A percentile compares a stretch with the other conserved stretches of the same genome.
Conservation (phyloP, 1,284 basidiomycete genomes). For the Apiotrichum domesticum region DNA sequence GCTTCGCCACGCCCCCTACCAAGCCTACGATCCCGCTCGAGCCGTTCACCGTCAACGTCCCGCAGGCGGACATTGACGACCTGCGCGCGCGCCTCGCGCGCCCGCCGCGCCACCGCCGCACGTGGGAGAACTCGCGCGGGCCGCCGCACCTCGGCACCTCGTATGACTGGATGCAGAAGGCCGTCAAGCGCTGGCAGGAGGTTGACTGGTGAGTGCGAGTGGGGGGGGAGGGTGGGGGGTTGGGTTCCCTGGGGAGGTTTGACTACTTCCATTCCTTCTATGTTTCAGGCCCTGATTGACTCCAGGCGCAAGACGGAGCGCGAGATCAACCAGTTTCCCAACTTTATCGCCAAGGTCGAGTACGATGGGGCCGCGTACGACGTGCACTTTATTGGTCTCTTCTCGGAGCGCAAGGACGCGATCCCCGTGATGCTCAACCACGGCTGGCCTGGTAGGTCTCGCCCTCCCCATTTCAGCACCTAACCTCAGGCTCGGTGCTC, state of each 20-base stretch:
- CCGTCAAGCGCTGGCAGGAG: constrained; percentile 21
- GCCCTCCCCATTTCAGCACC: neutral
- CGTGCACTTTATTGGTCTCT: constrained; percentile 38
- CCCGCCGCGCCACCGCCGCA: constrained; percentile 20
- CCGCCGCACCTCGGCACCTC: constrained; percentile 21
- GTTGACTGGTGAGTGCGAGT: constrained; percentile 25
- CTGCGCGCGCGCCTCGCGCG: constrained; percentile 26
- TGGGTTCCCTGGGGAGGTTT: too few species aligned
- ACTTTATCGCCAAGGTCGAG: constrained; percentile 21
- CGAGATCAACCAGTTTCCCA: constrained; percentile 26
- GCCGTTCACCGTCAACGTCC: constrained; percentile 25
- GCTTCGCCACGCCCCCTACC: constrained; percentile 24
- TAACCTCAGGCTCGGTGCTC: constrained; percentile 27
- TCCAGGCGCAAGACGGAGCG: constrained; percentile 26
- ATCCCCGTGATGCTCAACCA: constrained; percentile 40
- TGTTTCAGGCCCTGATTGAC: neutral
- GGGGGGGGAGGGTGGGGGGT: neutral
- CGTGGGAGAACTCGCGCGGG: constrained; percentile 34
- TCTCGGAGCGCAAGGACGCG: constrained; percentile 29
- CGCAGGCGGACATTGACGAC: constrained; percentile 30
- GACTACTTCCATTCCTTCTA: too few species aligned
- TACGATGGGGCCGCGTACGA: constrained; percentile 16
- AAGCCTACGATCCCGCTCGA: constrained; percentile 25
- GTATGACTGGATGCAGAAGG: constrained; percentile 23
- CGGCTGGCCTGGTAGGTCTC: constrained; percentile 37